Evolutionary conservation across 495 filamentous ascomycete genomes (phyloP).

Genomic region (Neurospora sp.): DNA sequence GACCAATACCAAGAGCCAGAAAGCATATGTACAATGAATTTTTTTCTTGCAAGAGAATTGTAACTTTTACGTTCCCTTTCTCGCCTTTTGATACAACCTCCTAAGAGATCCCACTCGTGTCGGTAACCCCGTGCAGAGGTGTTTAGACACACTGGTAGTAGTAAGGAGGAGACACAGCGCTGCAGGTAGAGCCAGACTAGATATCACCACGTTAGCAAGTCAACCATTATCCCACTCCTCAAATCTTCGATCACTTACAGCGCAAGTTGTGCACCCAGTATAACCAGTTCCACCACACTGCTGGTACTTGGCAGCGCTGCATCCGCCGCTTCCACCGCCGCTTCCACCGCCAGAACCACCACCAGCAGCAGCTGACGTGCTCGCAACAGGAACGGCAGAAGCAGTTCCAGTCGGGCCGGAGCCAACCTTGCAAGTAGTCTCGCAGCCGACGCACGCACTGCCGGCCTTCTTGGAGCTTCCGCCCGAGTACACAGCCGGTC

Average conservation of each 20-base stretch:
- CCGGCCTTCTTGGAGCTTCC: slow-evolving; percentile 29
- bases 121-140: not conserved
- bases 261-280: slow-evolving; percentile 33
- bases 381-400: slow-evolving; percentile 1
- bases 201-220: not conserved
- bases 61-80: too few relatives aligned
- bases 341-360: slow-evolving; percentile 13
- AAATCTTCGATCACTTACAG: slow-evolving; percentile 14
- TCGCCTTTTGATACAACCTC: not conserved
- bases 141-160: slow-evolving; percentile 30
- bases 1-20: not conserved
- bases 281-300: slow-evolving; percentile 40
- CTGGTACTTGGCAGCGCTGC: slow-evolving; percentile 25
- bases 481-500: slow-evolving; percentile 31
- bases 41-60: too few relatives aligned
- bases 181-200: slow-evolving; percentile 17
- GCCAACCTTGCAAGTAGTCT: slow-evolving; percentile 28
- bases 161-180: slow-evolving; percentile 18
- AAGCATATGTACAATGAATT: not conserved
- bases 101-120: not conserved
- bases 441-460: slow-evolving; percentile 27
- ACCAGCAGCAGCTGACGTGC: slow-evolving; percentile 10
- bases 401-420: slow-evolving; percentile 16
- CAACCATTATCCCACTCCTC: not conserved
- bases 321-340: slow-evolving; percentile 16